Conservation (phyloP, 495 filamentous ascomycete genomes). For the Lasiosphaeriaceae sp. region DNA sequence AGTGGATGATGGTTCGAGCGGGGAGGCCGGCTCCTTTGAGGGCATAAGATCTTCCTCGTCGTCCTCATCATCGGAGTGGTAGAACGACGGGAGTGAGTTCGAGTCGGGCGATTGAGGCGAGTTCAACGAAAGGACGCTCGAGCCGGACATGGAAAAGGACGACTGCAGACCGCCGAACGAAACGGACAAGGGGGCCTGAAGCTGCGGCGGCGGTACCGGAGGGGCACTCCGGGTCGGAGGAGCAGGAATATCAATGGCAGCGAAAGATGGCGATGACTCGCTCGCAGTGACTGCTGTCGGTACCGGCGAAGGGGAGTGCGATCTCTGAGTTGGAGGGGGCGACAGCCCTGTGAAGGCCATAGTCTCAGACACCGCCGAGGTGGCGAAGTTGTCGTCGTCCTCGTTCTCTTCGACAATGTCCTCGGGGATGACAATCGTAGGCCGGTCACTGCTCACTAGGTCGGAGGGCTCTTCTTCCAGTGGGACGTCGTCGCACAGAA, state of each 20-base stretch:
- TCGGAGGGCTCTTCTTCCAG: slow-evolving; percentile 13
- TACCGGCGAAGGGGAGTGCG: slow-evolving; percentile 24
- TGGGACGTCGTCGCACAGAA: slow-evolving; percentile 36
- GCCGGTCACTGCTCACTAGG: slow-evolving; percentile 9
- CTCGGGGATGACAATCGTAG: slow-evolving; percentile 41
- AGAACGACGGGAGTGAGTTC: slow-evolving; percentile 35
- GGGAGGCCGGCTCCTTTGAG: background rate
- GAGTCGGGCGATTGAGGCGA: slow-evolving; percentile 18
- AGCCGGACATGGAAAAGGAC: slow-evolving; percentile 16
- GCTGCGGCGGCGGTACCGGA: slow-evolving; percentile 3
- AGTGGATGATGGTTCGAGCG: background rate
- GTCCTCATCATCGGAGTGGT: slow-evolving; percentile 41
- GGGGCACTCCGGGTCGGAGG: slow-evolving; percentile 14
- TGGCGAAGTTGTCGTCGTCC: slow-evolving; percentile 55
- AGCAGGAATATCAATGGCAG: background rate
- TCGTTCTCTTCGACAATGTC: slow-evolving; percentile 52
- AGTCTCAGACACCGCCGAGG: slow-evolving; percentile 40
- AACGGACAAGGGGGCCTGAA: background rate
- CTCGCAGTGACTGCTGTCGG: background rate
- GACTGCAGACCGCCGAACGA: background rate
- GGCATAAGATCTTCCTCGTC: slow-evolving; percentile 14
- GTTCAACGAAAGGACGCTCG: slow-evolving; percentile 4
- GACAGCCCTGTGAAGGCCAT: slow-evolving; percentile 43
- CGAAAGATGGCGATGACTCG: background rate
- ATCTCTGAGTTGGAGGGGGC: slow-evolving; percentile 43